These are phyloP conservation scores for Thraustotheca clavata DNA, from an alignment of 352 stramenopile species.

Conservation along the genomic window DNA sequence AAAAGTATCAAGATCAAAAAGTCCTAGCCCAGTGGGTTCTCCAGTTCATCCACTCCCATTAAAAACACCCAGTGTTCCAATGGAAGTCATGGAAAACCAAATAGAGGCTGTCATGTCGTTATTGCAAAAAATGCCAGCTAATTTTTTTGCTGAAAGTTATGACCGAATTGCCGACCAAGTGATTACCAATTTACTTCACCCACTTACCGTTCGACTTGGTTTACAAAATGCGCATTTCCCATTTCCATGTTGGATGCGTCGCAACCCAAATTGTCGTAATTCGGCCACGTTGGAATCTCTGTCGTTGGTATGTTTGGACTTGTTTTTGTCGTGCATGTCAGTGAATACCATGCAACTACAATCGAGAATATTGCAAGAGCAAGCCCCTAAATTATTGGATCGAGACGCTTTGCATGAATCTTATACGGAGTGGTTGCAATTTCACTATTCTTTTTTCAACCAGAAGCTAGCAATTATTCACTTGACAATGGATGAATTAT, in stretches of 20 bases:
- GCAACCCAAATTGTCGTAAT: not conserved
- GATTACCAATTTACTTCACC: not conserved
- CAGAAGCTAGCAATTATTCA: not conserved
- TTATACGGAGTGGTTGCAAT: slow-evolving; percentile 6
- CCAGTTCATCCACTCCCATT: not conserved
- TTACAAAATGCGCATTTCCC: not conserved
- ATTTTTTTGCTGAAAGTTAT: not conserved
- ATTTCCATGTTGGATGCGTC: not conserved
- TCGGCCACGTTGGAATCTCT: not conserved
- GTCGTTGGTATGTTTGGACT: slow-evolving; percentile 8
- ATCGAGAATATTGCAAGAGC: not conserved
- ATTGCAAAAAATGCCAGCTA: not conserved
- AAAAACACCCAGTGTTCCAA: not conserved
- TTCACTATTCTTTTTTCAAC: not conserved
- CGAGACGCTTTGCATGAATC: slow-evolving; percentile 1
- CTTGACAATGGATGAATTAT: not conserved
- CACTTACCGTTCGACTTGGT: not conserved
- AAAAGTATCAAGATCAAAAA: not conserved
- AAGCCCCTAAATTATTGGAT: not conserved
- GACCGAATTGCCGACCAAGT: not conserved
- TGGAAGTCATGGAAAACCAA: slow-evolving; percentile 7
- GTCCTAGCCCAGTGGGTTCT: not conserved
- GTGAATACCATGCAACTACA: not conserved
- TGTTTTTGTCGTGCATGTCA: not conserved
- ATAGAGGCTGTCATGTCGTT: not conserved